Evolutionary conservation across 768 basidiomycete genomes (phyloP).

Genomic region (Mycena metata): DNA sequence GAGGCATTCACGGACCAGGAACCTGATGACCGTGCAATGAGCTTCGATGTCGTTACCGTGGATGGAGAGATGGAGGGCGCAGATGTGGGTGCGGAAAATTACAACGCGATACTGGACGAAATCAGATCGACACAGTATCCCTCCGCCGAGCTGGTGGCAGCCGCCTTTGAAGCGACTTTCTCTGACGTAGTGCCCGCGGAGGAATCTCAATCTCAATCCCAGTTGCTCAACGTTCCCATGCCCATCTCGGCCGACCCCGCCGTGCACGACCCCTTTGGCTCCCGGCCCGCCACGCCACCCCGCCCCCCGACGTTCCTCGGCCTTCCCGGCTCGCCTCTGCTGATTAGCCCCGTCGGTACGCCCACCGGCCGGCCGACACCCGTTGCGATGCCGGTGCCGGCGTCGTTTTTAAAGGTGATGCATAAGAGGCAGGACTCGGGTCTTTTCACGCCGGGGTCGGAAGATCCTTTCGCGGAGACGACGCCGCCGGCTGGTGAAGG

Average conservation of each 20-base stretch:
- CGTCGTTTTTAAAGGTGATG: conserved; percentile 41
- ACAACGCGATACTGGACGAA: neutral
- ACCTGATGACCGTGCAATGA: conserved; percentile 20
- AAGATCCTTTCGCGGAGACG: conserved; percentile 27
- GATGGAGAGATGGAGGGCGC: conserved; percentile 18
- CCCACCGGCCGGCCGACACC: conserved; percentile 34
- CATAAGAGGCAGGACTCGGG: conserved; percentile 44
- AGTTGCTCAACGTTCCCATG: conserved; percentile 46
- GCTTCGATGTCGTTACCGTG: conserved; percentile 27
- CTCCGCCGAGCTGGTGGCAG: too few species aligned
- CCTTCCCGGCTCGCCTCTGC: conserved; percentile 11
- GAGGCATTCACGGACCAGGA: conserved; percentile 24
- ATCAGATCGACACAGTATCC: neutral
- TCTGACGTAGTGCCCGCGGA: too few species aligned
- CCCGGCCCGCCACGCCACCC: conserved; percentile 14
- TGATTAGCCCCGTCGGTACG: neutral
- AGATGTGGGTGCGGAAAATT: neutral
- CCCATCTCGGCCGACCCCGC: conserved; percentile 57
- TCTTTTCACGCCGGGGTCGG: conserved; percentile 53
- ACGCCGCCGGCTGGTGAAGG: conserved; percentile 11
- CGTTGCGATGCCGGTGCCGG: conserved; percentile 40
- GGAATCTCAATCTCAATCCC: conserved; percentile 1
- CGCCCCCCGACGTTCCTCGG: conserved; percentile 40
- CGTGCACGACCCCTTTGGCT: conserved; percentile 53
- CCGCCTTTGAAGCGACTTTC: too few species aligned